Conservation (phyloP, 2,329 filamentous ascomycete species). For the Cladosporium austrohemisphaericum region DNA sequence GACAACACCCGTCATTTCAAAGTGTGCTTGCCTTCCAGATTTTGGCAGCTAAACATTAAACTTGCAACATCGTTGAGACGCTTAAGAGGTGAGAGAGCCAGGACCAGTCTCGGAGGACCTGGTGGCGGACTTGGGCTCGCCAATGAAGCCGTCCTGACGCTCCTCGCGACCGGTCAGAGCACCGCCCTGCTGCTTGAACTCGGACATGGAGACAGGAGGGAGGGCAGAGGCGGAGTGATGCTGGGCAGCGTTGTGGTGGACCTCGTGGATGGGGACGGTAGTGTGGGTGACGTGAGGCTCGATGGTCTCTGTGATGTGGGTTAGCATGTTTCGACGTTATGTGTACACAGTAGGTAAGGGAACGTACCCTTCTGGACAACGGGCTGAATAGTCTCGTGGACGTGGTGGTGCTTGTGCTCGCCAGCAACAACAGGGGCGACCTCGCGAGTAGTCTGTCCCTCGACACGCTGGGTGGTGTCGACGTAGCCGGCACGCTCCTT, state of each 20-base stretch:
- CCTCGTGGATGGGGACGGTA: slow-evolving; percentile 68
- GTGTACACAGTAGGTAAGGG: background rate
- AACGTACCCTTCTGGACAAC: slow-evolving; percentile 57
- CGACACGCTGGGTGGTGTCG: slow-evolving; percentile 46
- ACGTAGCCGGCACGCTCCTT: slow-evolving; percentile 55
- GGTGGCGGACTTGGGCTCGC: slow-evolving; percentile 51
- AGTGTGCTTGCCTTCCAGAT: background rate
- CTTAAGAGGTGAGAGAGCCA: background rate
- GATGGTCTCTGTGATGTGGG: slow-evolving; percentile 49
- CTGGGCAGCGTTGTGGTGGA: slow-evolving; percentile 63
- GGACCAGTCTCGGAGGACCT: background rate
- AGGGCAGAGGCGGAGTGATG: slow-evolving; percentile 63
- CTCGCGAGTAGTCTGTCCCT: slow-evolving; percentile 48
- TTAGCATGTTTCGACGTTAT: background rate
- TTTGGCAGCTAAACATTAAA: background rate
- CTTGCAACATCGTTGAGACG: background rate
- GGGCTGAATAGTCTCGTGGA: slow-evolving; percentile 68
- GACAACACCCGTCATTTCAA: slow-evolving; percentile 5
- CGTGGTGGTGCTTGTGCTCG: slow-evolving; percentile 63
- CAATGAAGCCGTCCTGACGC: slow-evolving; percentile 58
- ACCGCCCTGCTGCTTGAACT: slow-evolving; percentile 59
- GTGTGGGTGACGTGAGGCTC: slow-evolving; percentile 67
- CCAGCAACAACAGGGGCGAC: slow-evolving; percentile 51
- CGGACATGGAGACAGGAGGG: slow-evolving; percentile 60
- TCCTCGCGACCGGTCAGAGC: slow-evolving; percentile 52